Evolutionary conservation across 768 basidiomycete genomes (phyloP), one percentile per base, ranked within the genome.

Genomic region (Pleurotus cornucopiae): DNA sequence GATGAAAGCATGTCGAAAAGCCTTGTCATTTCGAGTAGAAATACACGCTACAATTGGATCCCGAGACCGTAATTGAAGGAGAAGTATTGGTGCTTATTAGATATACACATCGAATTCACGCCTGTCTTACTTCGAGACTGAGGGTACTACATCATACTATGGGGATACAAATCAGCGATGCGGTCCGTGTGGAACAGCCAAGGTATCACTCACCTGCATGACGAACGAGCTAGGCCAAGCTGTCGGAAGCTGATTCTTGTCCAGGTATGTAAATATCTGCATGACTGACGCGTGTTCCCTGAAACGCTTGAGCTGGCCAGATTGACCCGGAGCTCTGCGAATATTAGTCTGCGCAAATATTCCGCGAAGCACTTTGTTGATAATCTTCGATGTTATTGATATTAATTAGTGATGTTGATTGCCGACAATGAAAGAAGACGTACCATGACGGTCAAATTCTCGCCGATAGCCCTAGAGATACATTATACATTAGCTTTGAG

Each of bases 261-360:
- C 60, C 45, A 61, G 47, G 38, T 61, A 61, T 21, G 55, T 40
- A 34, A 41, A 58, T 20, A 12, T 16, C n/a, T 21, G 20, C 20
- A 30, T 16, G 20, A 49, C 34, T 14, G 55, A 26, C 11, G 54
- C 20, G 6, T 39, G 23, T 26, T 51, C 51, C 30, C 12, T 49
- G 37, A 58, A 58, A n/a, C 84, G 75, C 55, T 78, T 78, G 30
- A 93, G 79, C 11, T 55, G 60, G 0, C 91, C 91, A 4, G 87
- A 89, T 46, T 78, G 74, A 1, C 84, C 85, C 1, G 87, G 88
- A 3, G 83, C 88, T 46, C 88, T 85, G 37, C 78, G 74, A 45
- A 92, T 60, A 49, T 83, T 83, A 21, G 77, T 70, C 43, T 81
- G 75, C 37, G 76, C 76, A 58, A 84, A 84, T 20, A 92, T 71